Percentiles rank a stretch among this genome's conserved stretches.
Evolutionary conservation across 208 protist genomes (phyloP).

Genomic region (Borovskyia barvae): DNA sequence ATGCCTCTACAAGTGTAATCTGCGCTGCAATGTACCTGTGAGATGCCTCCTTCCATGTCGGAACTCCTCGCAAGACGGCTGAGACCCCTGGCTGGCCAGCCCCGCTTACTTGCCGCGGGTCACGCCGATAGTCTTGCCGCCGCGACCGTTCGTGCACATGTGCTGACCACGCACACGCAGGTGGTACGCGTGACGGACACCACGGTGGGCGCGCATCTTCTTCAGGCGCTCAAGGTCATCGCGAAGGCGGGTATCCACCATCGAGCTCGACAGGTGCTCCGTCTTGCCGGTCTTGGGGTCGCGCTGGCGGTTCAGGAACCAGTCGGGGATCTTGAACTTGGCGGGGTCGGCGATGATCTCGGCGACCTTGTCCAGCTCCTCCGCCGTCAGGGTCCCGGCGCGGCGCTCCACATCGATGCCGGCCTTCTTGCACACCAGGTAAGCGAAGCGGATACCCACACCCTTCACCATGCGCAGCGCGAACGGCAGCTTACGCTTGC

Average conservation of each 20-base stretch:
- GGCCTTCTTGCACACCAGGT: constrained; percentile 99
- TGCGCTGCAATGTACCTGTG: too few relatives aligned
- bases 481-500: constrained; percentile 97
- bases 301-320: constrained; percentile 99
- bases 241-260: constrained; percentile 97
- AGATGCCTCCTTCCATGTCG: too few relatives aligned
- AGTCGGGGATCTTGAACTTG: constrained; percentile 99
- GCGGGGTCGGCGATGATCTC: constrained; percentile 97
- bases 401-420: constrained; percentile 97
- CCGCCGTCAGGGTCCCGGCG: constrained; percentile 84
- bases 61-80: too few relatives aligned
- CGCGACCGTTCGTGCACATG: constrained; percentile 99
- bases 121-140: constrained; percentile 91
- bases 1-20: too few relatives aligned
- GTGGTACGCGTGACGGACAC: constrained; percentile 98
- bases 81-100: too few relatives aligned
- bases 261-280: constrained; percentile 96
- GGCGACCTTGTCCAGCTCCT: constrained; percentile 97
- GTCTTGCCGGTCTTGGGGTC: constrained; percentile 98
- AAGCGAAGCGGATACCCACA: constrained; percentile 99
- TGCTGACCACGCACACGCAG: constrained; percentile 99
- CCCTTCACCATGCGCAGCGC: constrained; percentile 99
- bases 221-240: constrained; percentile 99
- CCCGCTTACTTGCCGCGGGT: constrained; percentile 66
- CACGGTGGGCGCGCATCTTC: constrained; percentile 98